Conservation (phyloP, 768 basidiomycete species). For the Lentinus tigrinus region DNA sequence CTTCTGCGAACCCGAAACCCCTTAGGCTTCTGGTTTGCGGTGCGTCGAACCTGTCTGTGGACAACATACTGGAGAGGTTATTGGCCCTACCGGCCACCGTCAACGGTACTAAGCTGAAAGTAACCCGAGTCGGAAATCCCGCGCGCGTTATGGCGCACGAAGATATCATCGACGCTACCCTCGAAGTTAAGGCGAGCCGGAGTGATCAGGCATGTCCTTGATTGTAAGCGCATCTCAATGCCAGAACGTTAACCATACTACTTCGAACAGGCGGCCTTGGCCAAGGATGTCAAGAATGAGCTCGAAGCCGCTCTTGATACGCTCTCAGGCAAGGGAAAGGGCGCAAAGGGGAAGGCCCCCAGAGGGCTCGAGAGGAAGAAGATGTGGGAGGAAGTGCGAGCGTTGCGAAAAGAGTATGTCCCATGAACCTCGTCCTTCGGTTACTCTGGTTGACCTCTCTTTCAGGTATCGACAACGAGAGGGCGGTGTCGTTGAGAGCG, state of each 20-base stretch:
- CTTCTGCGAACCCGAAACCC: slow-evolving; percentile 47
- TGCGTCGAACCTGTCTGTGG: slow-evolving; percentile 91
- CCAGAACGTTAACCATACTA: neutral
- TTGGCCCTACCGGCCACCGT: slow-evolving; percentile 54
- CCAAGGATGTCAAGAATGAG: slow-evolving; percentile 87
- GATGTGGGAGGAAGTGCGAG: slow-evolving; percentile 85
- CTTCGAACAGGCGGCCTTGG: slow-evolving; percentile 65
- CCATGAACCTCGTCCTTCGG: neutral
- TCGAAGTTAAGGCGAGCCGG: slow-evolving; percentile 69
- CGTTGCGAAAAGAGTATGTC: slow-evolving; percentile 85
- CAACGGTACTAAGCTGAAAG: slow-evolving; percentile 52
- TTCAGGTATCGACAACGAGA: slow-evolving; percentile 86
- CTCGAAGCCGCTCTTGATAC: slow-evolving; percentile 65
- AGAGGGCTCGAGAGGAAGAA: slow-evolving; percentile 74
- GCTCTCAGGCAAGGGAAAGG: slow-evolving; percentile 73
- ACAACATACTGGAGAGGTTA: slow-evolving; percentile 91
- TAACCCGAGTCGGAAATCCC: slow-evolving; percentile 93
- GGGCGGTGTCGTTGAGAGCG: slow-evolving; percentile 76
- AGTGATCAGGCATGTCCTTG: slow-evolving; percentile 58
- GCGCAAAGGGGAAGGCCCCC: slow-evolving; percentile 67
- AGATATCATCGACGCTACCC: slow-evolving; percentile 62
- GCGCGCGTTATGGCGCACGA: slow-evolving; percentile 83
- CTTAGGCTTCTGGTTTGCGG: slow-evolving; percentile 83
- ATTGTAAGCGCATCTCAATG: neutral
- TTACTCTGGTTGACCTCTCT: neutral